Conservation (phyloP, 148 eudicot genomes). For the Chenopodium berlandieri region DNA sequence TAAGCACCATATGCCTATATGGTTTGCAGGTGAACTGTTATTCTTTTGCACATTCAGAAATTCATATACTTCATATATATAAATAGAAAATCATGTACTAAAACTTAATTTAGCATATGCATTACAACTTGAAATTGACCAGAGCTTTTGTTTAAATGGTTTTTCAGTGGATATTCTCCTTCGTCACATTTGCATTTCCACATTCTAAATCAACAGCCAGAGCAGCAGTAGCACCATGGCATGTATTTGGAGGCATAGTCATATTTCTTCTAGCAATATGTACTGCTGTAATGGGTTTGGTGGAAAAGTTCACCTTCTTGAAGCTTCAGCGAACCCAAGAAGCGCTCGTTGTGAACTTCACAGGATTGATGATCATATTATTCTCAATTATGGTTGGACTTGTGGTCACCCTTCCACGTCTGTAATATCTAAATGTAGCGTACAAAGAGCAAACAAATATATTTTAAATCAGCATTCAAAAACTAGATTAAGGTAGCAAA, state of each 20-base stretch:
- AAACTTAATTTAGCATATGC: neutral
- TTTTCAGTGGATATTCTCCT: slow-evolving; percentile 40
- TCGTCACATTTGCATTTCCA: slow-evolving; percentile 49
- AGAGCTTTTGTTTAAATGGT: neutral
- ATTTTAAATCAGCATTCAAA: neutral
- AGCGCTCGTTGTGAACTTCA: slow-evolving; percentile 50
- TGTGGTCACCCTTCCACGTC: slow-evolving; percentile 33
- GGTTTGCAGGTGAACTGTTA: slow-evolving; percentile 42
- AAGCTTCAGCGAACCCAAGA: slow-evolving; percentile 33
- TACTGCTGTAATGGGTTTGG: slow-evolving; percentile 43
- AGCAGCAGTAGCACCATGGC: slow-evolving; percentile 51
- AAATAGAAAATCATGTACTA: too few relatives aligned
- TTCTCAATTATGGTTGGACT: slow-evolving; percentile 43
- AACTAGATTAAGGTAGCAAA: neutral
- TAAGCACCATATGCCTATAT: slow-evolving; percentile 44
- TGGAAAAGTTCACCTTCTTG: slow-evolving; percentile 36
- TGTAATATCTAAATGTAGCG: slow-evolving; percentile 1
- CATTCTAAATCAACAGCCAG: slow-evolving; percentile 29
- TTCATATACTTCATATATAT: too few relatives aligned
- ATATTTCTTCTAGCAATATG: slow-evolving; percentile 46
- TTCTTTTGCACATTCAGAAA: neutral
- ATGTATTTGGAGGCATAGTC: slow-evolving; percentile 40
- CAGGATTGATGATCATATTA: slow-evolving; percentile 45
- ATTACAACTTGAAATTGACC: neutral
- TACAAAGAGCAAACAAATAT: neutral